Conservation (phyloP, 768 basidiomycete genomes). For the Cyclocybe aegerita region DNA sequence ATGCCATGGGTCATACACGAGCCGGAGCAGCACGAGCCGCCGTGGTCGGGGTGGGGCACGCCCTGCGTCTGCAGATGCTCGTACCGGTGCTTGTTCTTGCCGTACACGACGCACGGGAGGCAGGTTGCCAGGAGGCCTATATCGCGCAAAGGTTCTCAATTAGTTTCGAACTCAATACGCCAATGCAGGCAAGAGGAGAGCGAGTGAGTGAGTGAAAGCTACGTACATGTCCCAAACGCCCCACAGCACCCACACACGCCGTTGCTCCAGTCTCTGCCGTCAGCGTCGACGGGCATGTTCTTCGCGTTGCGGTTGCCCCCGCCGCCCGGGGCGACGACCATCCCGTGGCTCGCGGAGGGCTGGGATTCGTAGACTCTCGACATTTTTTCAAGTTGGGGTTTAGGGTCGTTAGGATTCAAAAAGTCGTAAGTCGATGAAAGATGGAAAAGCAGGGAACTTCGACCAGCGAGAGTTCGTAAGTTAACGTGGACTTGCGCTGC, state of each 20-base stretch:
- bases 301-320: constrained; percentile 36
- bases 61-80: constrained; percentile 35
- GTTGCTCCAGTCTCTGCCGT: constrained; percentile 38
- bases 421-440: no score
- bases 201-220: not conserved
- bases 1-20: constrained; percentile 37
- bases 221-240: constrained; percentile 30
- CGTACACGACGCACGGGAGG: constrained; percentile 41
- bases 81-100: constrained; percentile 38
- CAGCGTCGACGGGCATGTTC: constrained; percentile 27
- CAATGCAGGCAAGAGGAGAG: not conserved
- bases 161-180: not conserved
- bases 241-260: constrained; percentile 30
- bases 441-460: no score
- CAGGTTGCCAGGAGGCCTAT: constrained; percentile 33
- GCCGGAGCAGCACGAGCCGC: constrained; percentile 25
- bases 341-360: constrained; percentile 17
- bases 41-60: constrained; percentile 34
- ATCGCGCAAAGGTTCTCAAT: not conserved
- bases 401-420: no score
- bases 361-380: constrained; percentile 15
- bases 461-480: no score
- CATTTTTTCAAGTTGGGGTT: no score
- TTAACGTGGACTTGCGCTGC: no score
- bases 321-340: constrained; percentile 23